Base-by-base conservation (phyloP, 1,139 yeast genomes). In the Magnusiomyces tetraspermus region DNA sequence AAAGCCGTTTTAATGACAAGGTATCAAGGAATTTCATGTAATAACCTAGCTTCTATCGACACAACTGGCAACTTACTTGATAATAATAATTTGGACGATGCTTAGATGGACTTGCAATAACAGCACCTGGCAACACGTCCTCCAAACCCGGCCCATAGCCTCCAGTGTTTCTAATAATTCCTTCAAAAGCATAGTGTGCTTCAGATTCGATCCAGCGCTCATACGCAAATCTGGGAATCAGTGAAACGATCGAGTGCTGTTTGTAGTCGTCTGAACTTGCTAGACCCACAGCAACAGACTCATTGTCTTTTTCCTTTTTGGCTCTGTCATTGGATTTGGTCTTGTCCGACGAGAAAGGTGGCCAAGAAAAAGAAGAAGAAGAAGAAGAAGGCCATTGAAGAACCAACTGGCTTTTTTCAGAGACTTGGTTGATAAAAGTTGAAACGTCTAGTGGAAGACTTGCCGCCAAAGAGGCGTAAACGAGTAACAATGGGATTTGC, bases 51-150 rank as follows among this genome's bases (percentile, higher is more conserved):
- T n/a, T n/a, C n/a, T n/a, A n/a, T n/a, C n/a, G n/a, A n/a, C n/a
- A n/a, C n/a, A n/a, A n/a, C n/a, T n/a, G 33, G 6, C 15, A 62
- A 22, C 54, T 22, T 48, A 51, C 54, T 46, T 86, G 95, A 63
- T 78, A 90, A 61, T 78, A 89, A 66, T 90, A 90, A 67, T 90
- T 76, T 0, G 97, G 97, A 23, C 72, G 58, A 0, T 52, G 4
- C 52, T 67, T 76, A 0, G 95, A 86, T 2, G 96, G 95, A 8
- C 95, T 83, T 0, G 97, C 97, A 57, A 90, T 74, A 2, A 88
- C 84, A 2, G 79, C 87, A 28, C 97, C 97, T 10, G 72, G 69
- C 1, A 74, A 64, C 1, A 83, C 84, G 46, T 73, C 76, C 1
- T 64, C 64, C 1, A 65, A 59, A 11, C 61, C 60, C 11, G 65